Evolutionary conservation across 768 basidiomycete species (phyloP).

Genomic region (Boletales sp.): DNA sequence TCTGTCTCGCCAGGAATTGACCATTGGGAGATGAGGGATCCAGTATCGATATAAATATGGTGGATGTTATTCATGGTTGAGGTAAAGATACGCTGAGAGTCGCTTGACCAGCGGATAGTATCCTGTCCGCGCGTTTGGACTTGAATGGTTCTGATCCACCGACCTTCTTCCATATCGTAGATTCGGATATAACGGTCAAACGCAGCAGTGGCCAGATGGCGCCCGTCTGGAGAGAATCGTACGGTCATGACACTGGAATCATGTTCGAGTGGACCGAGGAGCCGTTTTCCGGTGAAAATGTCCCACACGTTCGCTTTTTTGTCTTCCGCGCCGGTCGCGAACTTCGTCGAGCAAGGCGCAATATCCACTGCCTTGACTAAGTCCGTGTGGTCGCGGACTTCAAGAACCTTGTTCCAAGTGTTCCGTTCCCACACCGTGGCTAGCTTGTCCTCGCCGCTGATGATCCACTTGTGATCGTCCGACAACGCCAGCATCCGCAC

Average conservation of each 20-base stretch:
- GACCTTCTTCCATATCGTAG: neutral
- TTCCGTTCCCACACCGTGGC: neutral
- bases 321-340: constrained; percentile 2
- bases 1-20: neutral
- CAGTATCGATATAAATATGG: neutral
- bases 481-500: neutral
- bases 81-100: neutral
- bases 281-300: neutral
- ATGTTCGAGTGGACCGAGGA: constrained; percentile 9
- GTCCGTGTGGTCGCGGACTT: neutral
- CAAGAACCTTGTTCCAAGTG: neutral
- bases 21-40: neutral
- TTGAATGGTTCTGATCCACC: neutral
- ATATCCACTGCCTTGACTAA: neutral
- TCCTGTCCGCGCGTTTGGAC: neutral
- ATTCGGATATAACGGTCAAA: neutral
- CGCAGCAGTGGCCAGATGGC: neutral
- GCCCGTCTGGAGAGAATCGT: constrained; percentile 4
- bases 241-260: neutral
- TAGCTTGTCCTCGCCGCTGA: neutral
- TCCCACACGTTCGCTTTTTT: neutral
- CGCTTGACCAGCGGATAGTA: neutral
- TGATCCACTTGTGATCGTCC: neutral
- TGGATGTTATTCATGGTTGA: neutral
- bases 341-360: constrained; percentile 3